Evolutionary conservation across 139 green algal species (phyloP).

Genomic region (Zygnema cylindricum): DNA sequence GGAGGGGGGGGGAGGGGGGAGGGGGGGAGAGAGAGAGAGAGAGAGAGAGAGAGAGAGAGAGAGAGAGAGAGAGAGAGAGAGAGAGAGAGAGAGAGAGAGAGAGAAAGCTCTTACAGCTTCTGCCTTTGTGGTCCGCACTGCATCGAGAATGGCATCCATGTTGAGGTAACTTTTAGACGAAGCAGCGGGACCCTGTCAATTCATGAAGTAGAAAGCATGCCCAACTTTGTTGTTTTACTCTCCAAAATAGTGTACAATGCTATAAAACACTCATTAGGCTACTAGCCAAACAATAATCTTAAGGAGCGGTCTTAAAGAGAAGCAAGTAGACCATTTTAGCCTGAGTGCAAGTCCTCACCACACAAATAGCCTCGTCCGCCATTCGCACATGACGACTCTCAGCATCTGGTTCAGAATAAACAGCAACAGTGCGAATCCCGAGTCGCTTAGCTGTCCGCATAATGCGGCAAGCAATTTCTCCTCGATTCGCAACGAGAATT

Average conservation of each 20-base stretch:
- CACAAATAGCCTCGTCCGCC: conserved; percentile 71
- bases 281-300: too few relatives aligned
- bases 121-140: conserved; percentile 68
- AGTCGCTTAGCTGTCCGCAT: conserved; percentile 78
- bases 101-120: conserved; percentile 66
- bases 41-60: too few relatives aligned
- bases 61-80: too few relatives aligned
- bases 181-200: conserved; percentile 70
- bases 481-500: conserved; percentile 86
- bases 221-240: too few relatives aligned
- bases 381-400: conserved; percentile 71
- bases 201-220: too few relatives aligned
- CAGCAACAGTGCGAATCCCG: conserved; percentile 84
- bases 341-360: conserved; percentile 64
- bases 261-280: too few relatives aligned
- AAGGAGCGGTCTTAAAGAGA: neutral
- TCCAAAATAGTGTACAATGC: too few relatives aligned
- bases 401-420: conserved; percentile 80
- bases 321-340: neutral
- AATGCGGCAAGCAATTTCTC: conserved; percentile 89
- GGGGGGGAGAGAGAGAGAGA: too few relatives aligned
- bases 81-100: too few relatives aligned
- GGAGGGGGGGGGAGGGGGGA: too few relatives aligned
- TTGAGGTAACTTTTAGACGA: conserved; percentile 81
- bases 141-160: conserved; percentile 72